Percentiles rank a stretch among this genome's conserved stretches.
phyloP scores from a whole-genome alignment of 345 rosid species.

The Geranium rotundifolium region DNA sequence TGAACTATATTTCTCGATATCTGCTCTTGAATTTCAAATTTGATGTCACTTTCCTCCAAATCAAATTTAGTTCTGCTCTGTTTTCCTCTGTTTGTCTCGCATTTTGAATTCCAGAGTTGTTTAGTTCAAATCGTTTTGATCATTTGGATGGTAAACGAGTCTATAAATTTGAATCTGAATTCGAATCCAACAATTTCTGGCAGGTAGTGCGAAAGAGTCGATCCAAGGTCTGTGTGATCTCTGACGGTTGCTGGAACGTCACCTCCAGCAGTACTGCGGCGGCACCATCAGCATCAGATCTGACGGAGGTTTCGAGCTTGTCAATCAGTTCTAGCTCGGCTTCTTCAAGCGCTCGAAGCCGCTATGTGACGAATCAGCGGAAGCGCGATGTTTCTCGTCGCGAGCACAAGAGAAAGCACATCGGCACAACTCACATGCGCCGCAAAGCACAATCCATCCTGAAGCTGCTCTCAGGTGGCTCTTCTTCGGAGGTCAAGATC shows the following conservation, averaged over 20 bases:
- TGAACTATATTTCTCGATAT: neutral
- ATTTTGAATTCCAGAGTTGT: neutral
- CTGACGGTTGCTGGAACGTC: conserved; percentile 10
- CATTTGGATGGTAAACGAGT: too few species aligned
- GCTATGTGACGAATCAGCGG: conserved; percentile 3
- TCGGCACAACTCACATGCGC: conserved; percentile 33
- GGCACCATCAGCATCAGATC: conserved; percentile 21
- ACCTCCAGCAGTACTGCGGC: conserved; percentile 9
- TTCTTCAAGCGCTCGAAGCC: conserved; percentile 32
- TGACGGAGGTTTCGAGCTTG: conserved; percentile 41
- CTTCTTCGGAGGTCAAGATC: conserved; percentile 58
- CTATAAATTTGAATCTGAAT: neutral
- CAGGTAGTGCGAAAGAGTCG: conserved; percentile 53
- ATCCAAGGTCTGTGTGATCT: conserved; percentile 29
- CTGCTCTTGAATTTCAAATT: neutral
- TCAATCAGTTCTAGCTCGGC: conserved; percentile 48
- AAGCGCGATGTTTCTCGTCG: conserved; percentile 7
- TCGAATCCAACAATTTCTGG: neutral
- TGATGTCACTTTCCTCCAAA: neutral
- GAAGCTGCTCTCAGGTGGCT: conserved; percentile 51
- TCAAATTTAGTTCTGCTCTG: neutral
- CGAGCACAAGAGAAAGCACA: conserved; percentile 20
- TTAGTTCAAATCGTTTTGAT: neutral
- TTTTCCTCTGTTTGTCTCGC: neutral
- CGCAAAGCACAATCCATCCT: conserved; percentile 65